Percentiles rank a stretch among this genome's conserved stretches.
phyloP scores from a whole-genome alignment of 345 rosid genomes.

The Diplotaxis tenuifolia region DNA sequence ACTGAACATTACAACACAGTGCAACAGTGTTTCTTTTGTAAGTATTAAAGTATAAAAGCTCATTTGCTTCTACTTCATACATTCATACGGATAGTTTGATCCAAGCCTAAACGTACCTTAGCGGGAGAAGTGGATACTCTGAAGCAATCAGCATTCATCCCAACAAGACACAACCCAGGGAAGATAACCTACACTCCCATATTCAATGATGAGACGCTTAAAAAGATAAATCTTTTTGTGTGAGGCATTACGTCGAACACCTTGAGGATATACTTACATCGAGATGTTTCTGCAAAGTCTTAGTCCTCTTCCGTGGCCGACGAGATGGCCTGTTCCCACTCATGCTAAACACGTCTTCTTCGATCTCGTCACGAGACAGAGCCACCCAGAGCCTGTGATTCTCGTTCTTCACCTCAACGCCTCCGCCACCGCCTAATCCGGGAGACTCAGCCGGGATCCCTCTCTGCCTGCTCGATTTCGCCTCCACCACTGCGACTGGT shows the following conservation, averaged over 20 bases:
- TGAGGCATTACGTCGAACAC: conserved; percentile 36
- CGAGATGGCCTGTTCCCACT: conserved; percentile 82
- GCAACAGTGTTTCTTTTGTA: background rate
- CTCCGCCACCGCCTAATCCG: conserved; percentile 30
- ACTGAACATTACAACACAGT: background rate
- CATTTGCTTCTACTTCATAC: background rate
- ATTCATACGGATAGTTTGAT: too few relatives aligned
- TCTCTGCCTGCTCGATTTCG: conserved; percentile 66
- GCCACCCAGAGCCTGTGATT: conserved; percentile 72
- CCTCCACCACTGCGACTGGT: conserved; percentile 33
- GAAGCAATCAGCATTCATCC: conserved; percentile 69
- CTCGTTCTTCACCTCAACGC: conserved; percentile 51
- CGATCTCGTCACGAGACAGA: conserved; percentile 80
- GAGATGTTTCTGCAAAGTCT: conserved; percentile 68
- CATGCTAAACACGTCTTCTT: conserved; percentile 83
- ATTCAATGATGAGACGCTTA: background rate
- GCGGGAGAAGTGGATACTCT: conserved; percentile 51
- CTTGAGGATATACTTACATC: conserved; percentile 50
- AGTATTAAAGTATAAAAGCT: background rate
- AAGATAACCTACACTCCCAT: conserved; percentile 47
- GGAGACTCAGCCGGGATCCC: conserved; percentile 57
- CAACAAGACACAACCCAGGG: conserved; percentile 90
- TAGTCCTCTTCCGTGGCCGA: conserved; percentile 72
- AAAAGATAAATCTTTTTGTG: background rate
- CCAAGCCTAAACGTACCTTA: conserved; percentile 46